These are phyloP conservation scores for Arthrobotrys entomopaga DNA, from an alignment of 2,329 filamentous ascomycete species.

Conservation along the genomic window DNA sequence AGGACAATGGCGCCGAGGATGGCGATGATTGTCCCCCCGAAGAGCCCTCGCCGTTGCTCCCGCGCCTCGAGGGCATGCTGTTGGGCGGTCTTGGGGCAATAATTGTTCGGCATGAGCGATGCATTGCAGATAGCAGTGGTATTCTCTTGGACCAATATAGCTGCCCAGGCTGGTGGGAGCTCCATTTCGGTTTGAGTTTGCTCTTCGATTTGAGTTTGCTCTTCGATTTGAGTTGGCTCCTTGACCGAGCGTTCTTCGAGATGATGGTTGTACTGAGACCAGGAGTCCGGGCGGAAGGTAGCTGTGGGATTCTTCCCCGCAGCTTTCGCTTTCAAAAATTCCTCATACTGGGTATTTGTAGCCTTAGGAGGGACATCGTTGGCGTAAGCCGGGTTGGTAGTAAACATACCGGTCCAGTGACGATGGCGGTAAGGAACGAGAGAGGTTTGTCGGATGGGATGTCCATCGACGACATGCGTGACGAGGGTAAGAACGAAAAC, in stretches of 20 bases:
- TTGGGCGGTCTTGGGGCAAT: conserved; percentile 34
- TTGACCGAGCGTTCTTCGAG: conserved; percentile 18
- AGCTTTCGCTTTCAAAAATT: conserved; percentile 20
- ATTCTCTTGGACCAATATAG: neutral
- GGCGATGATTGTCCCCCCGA: conserved; percentile 25
- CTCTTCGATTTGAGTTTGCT: conserved; percentile 4
- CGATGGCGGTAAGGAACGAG: conserved; percentile 33
- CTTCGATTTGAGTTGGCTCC: conserved; percentile 4
- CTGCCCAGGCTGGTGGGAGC: neutral
- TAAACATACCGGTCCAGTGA: conserved; percentile 25
- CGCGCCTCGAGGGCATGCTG: conserved; percentile 15
- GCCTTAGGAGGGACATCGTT: neutral
- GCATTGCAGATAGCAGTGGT: conserved; percentile 18
- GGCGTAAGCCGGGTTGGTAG: conserved; percentile 16
- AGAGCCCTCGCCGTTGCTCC: conserved; percentile 24
- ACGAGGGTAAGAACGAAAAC: conserved; percentile 6
- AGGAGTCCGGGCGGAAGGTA: conserved; percentile 38
- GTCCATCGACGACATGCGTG: conserved; percentile 2
- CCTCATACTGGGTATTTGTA: conserved; percentile 18
- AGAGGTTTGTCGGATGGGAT: conserved; percentile 32
- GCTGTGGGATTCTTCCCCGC: conserved; percentile 16
- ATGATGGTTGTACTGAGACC: conserved; percentile 43
- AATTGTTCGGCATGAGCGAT: conserved; percentile 22
- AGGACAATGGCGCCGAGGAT: conserved; percentile 16
- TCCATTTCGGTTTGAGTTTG: conserved; percentile 4